Evolutionary conservation across 139 green algal species (phyloP), one percentile per base, ranked within the genome.

Genomic region (Penium margaritaceum): DNA sequence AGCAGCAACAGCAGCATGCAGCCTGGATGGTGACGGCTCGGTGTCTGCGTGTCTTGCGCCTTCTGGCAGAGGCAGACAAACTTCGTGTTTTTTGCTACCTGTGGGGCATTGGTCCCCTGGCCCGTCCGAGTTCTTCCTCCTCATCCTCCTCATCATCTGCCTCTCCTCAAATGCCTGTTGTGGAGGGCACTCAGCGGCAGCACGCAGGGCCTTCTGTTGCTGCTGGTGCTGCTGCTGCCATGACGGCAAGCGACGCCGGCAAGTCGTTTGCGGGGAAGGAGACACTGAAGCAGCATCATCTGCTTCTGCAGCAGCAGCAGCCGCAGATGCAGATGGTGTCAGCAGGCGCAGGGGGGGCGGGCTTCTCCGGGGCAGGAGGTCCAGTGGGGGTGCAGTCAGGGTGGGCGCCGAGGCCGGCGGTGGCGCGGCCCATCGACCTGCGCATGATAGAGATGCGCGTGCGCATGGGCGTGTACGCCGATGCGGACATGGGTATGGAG

Each of bases 401-500:
- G 65, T 73, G 65, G 65, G 65, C 58, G 30, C 69, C 69, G 33
- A 35, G 55, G 53, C 39, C 34, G 17, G 39, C 51, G 24, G 69
- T 76, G 21, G 37, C 69, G 43, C 51, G 69, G 33, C 69, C 69
- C 32, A 57, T 76, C 14, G 69, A 76, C 39, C 60, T 76, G 19
- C 15, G 69, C 15, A 74, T 4, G 21, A 35, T 76, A 19, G 69
- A 76, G 54, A n/a, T 75, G 27, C 69, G 69, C 19, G 33, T 76
- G 3, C 21, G 27, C 14, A 29, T 37, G 36, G 53, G 53, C 32
- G 58, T 35, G 34, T 76, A 76, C 38, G 69, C 33, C 15, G 30
- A 68, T 1, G 44, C 60, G 15, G 35, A 29, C 17, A n/a, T n/a
- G n/a, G n/a, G n/a, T n/a, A n/a, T n/a, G 2, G 60, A 71, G 58